phyloP scores from a whole-genome alignment of 169 alveolate genomes.

The Plasmodium berghei region DNA sequence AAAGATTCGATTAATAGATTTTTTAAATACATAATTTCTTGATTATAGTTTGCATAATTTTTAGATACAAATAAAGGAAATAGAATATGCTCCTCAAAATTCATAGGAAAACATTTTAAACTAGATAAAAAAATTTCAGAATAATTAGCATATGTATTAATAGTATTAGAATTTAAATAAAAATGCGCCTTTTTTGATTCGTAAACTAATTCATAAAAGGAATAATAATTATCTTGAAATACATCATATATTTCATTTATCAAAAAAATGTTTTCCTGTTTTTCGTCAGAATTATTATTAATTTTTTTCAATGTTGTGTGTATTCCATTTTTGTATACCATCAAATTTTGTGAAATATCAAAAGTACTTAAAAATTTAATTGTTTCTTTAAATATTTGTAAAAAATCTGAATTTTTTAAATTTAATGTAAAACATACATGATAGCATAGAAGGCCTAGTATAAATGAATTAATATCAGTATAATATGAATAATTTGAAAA shows the following conservation, averaged over 20 bases:
- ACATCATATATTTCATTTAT: constrained; percentile 13
- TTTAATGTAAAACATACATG: constrained; percentile 25
- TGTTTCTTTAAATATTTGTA: constrained; percentile 33
- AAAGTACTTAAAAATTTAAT: constrained; percentile 27
- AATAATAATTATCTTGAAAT: constrained; percentile 8
- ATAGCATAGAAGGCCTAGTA: constrained; percentile 11
- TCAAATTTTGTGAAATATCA: not conserved
- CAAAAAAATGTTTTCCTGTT: not conserved
- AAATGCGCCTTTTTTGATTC: constrained; percentile 51
- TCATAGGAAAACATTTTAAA: constrained; percentile 29
- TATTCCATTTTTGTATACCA: constrained; percentile 12
- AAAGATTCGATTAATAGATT: constrained; percentile 7
- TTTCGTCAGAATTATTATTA: not conserved
- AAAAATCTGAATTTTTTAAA: not conserved
- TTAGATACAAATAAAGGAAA: constrained; percentile 34
- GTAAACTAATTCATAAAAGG: constrained; percentile 14
- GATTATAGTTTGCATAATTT: constrained; percentile 8
- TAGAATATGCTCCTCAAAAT: constrained; percentile 27
- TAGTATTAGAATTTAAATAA: not conserved
- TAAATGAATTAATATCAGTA: constrained; percentile 33
- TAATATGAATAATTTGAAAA: constrained; percentile 6
- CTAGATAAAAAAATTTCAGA: constrained; percentile 13
- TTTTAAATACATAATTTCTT: not conserved
- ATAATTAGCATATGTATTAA: not conserved
- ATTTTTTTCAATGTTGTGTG: not conserved